Evolutionary conservation across 2,329 filamentous ascomycete species (phyloP).

Genomic region (Onygenales sp.): DNA sequence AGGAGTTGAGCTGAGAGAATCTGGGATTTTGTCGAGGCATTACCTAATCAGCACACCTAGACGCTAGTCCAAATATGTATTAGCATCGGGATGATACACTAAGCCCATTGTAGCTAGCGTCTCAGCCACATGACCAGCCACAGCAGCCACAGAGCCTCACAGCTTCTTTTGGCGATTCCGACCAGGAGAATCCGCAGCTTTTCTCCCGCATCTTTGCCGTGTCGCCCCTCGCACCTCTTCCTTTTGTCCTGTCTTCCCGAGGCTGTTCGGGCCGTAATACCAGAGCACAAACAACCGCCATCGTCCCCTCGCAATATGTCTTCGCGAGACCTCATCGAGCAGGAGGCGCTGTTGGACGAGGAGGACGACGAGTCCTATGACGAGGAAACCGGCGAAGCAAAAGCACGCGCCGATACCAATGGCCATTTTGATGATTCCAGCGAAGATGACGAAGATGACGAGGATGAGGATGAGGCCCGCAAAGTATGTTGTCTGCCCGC

Average conservation of each 20-base stretch:
- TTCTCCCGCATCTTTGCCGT: not conserved
- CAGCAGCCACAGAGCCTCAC: not conserved
- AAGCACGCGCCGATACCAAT: slow-evolving; percentile 32
- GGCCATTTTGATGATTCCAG: slow-evolving; percentile 67
- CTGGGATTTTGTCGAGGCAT: too few relatives aligned
- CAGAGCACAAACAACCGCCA: not conserved
- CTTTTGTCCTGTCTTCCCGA: too few relatives aligned
- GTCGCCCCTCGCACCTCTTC: not conserved
- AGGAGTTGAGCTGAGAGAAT: too few relatives aligned
- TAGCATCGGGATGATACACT: too few relatives aligned
- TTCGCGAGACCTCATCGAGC: slow-evolving; percentile 62
- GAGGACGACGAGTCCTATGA: slow-evolving; percentile 74
- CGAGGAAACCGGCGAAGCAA: slow-evolving; percentile 59
- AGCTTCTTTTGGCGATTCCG: not conserved
- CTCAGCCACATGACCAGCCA: not conserved
- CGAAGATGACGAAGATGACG: slow-evolving; percentile 86
- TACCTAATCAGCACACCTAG: too few relatives aligned
- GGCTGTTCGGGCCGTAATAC: not conserved
- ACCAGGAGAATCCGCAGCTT: not conserved
- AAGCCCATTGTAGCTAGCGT: too few relatives aligned
- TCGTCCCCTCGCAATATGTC: slow-evolving; percentile 38
- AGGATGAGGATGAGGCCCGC: slow-evolving; percentile 75
- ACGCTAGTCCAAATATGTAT: not conserved
- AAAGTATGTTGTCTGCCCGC: slow-evolving; percentile 42
- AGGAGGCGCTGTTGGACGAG: slow-evolving; percentile 77